phyloP scores from a whole-genome alignment of 768 basidiomycete genomes.

The Cyclocybe aegerita region DNA sequence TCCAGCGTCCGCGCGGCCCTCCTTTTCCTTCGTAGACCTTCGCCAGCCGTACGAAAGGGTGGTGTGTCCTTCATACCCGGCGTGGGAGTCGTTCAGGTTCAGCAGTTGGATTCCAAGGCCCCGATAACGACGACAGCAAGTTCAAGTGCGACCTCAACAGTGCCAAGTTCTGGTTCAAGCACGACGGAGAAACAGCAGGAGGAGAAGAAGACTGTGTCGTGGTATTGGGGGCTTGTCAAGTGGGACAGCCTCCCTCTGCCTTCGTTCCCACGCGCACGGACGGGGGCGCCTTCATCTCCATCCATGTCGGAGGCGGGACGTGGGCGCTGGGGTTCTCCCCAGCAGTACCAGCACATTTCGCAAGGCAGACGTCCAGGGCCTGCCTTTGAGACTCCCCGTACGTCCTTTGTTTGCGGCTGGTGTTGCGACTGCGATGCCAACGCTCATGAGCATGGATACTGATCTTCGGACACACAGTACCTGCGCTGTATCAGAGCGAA shows the following conservation, averaged over 20 bases:
- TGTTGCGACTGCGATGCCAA: no score
- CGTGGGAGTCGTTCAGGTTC: background rate
- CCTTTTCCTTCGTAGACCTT: constrained; percentile 17
- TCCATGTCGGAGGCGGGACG: constrained; percentile 13
- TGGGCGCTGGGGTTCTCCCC: constrained; percentile 10
- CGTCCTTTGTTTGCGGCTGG: constrained; percentile 14
- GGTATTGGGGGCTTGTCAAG: constrained; percentile 28
- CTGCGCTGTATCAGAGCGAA: constrained; percentile 30
- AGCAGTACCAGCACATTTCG: constrained; percentile 17
- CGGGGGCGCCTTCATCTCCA: background rate
- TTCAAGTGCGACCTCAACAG: no score
- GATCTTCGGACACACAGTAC: constrained; percentile 15
- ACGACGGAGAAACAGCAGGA: constrained; percentile 1
- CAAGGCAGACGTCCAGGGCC: constrained; percentile 24
- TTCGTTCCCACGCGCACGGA: constrained; percentile 13
- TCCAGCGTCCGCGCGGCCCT: constrained; percentile 20
- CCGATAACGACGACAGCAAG: no score
- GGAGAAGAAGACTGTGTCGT: constrained; percentile 13
- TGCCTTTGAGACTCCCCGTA: constrained; percentile 32
- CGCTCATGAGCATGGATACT: no score
- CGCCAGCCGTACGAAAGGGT: constrained; percentile 18
- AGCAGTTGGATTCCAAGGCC: no score
- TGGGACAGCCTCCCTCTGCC: constrained; percentile 28
- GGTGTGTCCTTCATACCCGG: constrained; percentile 9
- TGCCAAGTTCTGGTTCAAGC: no score